Base-by-base conservation (phyloP, 495 filamentous ascomycete genomes). In the Stereocaulon alpinum region DNA sequence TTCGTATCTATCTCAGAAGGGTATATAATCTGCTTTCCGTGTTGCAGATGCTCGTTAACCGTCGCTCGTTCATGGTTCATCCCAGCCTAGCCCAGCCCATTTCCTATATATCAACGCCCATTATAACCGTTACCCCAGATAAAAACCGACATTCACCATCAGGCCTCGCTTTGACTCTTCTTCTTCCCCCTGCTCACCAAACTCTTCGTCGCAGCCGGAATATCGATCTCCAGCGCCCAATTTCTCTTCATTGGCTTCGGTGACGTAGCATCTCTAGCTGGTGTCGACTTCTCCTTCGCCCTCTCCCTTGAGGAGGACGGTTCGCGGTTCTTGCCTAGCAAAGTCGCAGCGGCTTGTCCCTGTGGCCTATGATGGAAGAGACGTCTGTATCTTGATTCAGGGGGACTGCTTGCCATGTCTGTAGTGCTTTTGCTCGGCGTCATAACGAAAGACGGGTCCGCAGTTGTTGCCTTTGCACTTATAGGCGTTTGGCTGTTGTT, bases 341-440 rank as follows among this genome's bases (percentile, higher is more conserved):
- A 11, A 7, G 22, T 42, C 17, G 56, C 32, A 0, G 58, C 14
- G 30, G 20, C 18, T 27, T 56, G 43, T 3, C 53, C 40, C 7
- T 41, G 30, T 37, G 51, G 47, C 14, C 44, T 58, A 20, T 42
- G 53, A 20, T 66, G 60, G 32, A 67, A 65, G 4, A 65, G 44
- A 0, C 63, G 60, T 49, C 63, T 67, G 27, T 61, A 63, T 43
- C 50, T 63, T 6, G 56, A 42, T 37, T 65, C 63, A 24, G 56
- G 6, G 0, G 60, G 49, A 32, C 34, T 54, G n/a, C 57, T 17
- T 42, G 51, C 18, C 14, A 53, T 17, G 17, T 30, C 47, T 20
- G 30, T 40, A 22, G 52, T 43, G 22, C 48, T 60, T 41, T 55
- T 59, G 44, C 52, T 55, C 11, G 65, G 61, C 37, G 65, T 67